Percentiles rank a stretch among this genome's conserved stretches.
These are phyloP conservation scores for Xylaria telfairii DNA, from an alignment of 495 filamentous ascomycete species.

Conservation along the genomic window DNA sequence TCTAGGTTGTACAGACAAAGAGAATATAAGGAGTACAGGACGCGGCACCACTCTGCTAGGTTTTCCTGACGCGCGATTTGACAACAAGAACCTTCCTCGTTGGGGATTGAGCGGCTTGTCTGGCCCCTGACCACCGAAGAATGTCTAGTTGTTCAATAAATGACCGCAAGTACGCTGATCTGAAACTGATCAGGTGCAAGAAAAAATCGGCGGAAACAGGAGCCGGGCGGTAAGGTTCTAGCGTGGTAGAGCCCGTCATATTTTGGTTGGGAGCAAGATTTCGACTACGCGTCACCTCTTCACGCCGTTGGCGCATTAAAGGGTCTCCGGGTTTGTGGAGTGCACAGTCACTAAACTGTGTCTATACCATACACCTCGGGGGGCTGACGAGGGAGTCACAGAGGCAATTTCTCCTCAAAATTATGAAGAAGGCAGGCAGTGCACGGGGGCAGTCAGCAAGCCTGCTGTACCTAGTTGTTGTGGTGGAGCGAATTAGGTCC, in stretches of 20 bases:
- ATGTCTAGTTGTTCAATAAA: background rate
- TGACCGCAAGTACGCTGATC: background rate
- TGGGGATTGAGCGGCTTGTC: background rate
- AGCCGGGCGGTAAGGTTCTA: background rate
- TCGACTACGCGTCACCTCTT: background rate
- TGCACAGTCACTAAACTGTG: background rate
- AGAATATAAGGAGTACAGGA: conserved; percentile 18
- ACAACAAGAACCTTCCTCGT: background rate
- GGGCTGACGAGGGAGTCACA: background rate
- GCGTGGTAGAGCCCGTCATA: background rate
- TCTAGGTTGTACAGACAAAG: conserved; percentile 20
- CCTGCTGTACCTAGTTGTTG: background rate
- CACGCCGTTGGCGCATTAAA: background rate
- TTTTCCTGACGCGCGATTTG: background rate
- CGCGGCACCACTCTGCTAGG: background rate
- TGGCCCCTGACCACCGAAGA: background rate
- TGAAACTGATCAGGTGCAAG: background rate
- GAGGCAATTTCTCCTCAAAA: background rate
- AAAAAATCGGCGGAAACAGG: background rate
- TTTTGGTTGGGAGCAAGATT: background rate
- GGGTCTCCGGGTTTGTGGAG: background rate
- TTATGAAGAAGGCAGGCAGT: background rate
- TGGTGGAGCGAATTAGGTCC: background rate
- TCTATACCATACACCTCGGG: background rate
- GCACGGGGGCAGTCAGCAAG: background rate